A percentile compares a stretch with the other conserved stretches of the same genome.
Evolutionary conservation across 2,329 filamentous ascomycete genomes (phyloP).

Genomic region (Xylaria sp.): DNA sequence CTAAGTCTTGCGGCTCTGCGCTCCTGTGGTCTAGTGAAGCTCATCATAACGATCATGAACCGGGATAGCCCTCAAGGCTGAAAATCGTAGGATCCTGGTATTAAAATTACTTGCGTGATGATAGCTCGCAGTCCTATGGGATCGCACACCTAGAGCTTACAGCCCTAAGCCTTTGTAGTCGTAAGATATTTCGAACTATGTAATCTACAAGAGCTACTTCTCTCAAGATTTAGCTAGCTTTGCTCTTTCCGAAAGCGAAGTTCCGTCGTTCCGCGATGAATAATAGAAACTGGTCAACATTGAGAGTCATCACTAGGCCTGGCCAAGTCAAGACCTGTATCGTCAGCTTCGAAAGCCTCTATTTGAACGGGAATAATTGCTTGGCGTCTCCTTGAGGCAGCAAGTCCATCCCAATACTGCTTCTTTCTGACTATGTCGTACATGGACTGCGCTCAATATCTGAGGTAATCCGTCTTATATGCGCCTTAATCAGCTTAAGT

Average conservation of each 20-base stretch:
- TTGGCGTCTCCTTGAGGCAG: not conserved
- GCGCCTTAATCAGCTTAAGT: not conserved
- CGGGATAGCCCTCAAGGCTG: not conserved
- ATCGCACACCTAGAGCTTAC: not conserved
- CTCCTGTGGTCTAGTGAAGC: not conserved
- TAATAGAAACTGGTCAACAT: not conserved
- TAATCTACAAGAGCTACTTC: not conserved
- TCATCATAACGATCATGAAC: not conserved
- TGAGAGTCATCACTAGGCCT: not conserved
- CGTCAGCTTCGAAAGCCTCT: slow-evolving; percentile 8
- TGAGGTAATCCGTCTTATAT: slow-evolving; percentile 22
- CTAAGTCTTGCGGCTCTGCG: slow-evolving; percentile 6
- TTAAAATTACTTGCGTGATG: not conserved
- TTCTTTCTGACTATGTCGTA: not conserved
- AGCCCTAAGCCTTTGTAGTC: not conserved
- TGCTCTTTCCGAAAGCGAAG: not conserved
- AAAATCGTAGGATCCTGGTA: not conserved
- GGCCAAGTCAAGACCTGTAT: not conserved
- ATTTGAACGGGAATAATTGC: slow-evolving; percentile 3
- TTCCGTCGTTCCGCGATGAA: not conserved
- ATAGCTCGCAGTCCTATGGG: not conserved
- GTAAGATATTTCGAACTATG: not conserved
- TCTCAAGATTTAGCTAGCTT: not conserved
- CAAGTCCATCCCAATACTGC: not conserved
- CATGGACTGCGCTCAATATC: not conserved